Conservation (phyloP, 176 grass and related monocot genomes). For the Urochloa ruziziensis region DNA sequence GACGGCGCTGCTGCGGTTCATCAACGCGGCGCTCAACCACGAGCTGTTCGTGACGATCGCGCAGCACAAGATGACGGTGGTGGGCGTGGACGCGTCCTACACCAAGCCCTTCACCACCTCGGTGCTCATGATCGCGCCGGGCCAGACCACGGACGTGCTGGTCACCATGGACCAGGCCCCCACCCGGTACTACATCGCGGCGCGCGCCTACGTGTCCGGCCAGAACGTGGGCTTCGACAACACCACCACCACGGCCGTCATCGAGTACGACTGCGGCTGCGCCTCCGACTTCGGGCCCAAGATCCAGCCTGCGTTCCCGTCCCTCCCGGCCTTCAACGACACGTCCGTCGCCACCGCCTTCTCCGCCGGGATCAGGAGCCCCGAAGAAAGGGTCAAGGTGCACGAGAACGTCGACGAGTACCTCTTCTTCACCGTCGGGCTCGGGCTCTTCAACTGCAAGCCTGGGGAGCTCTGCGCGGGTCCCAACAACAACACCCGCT, state of each 20-base stretch:
- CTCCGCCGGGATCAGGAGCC: conserved; percentile 52
- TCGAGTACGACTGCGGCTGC: conserved; percentile 85
- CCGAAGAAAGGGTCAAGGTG: conserved; percentile 30
- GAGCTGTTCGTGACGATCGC: conserved; percentile 85
- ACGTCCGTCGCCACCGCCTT: conserved; percentile 58
- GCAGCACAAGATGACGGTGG: conserved; percentile 70
- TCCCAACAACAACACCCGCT: conserved; percentile 75
- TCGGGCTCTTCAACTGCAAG: conserved; percentile 55
- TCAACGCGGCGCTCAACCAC: conserved; percentile 71
- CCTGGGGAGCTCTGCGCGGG: conserved; percentile 41
- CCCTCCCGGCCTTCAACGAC: conserved; percentile 77
- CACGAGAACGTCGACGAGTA: conserved; percentile 56
- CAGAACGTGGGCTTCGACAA: conserved; percentile 65
- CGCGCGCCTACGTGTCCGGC: conserved; percentile 46
- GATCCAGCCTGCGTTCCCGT: conserved; percentile 44
- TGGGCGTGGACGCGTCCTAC: conserved; percentile 68
- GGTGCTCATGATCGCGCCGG: conserved; percentile 72
- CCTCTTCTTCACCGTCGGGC: conserved; percentile 75
- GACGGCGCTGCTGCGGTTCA: conserved; percentile 76
- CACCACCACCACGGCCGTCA: conserved; percentile 71
- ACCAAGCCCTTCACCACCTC: conserved; percentile 66
- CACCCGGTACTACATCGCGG: conserved; percentile 70
- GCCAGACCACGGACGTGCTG: conserved; percentile 84
- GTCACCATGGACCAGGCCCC: conserved; percentile 70
- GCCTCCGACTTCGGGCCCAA: conserved; percentile 23